phyloP scores from a whole-genome alignment of 306 rosid species.

The Aeschynomene evenia region DNA sequence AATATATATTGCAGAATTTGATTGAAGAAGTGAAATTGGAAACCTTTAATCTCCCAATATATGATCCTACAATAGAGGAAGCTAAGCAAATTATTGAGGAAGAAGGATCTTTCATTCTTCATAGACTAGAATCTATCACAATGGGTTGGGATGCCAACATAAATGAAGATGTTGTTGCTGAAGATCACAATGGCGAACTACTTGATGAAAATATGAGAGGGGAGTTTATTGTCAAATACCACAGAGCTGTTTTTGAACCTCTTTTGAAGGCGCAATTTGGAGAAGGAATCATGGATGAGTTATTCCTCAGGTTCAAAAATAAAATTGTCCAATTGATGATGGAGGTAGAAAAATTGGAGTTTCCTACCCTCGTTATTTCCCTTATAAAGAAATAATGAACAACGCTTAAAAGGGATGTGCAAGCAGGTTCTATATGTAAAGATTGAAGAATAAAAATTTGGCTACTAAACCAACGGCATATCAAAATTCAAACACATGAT shows the following conservation, averaged over 20 bases:
- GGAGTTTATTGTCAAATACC: background rate
- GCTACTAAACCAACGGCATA: too few species aligned
- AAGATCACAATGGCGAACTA: background rate
- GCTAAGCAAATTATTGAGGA: background rate
- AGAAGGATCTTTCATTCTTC: slow-evolving; percentile 19
- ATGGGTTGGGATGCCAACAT: slow-evolving; percentile 19
- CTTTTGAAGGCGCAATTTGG: slow-evolving; percentile 19
- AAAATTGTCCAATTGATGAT: background rate
- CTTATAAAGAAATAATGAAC: too few species aligned
- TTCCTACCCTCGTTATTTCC: background rate
- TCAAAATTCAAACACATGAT: too few species aligned
- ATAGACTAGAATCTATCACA: background rate
- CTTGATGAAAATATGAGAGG: slow-evolving; percentile 11
- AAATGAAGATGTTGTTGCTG: background rate
- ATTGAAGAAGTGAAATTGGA: slow-evolving; percentile 29
- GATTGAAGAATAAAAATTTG: too few species aligned
- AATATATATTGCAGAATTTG: background rate
- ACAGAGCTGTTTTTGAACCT: slow-evolving; percentile 8
- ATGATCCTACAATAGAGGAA: background rate
- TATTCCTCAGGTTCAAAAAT: background rate
- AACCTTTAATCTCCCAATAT: slow-evolving; percentile 2
- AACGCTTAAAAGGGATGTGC: too few species aligned
- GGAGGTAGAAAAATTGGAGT: background rate
- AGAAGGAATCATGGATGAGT: slow-evolving; percentile 14
- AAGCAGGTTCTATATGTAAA: too few species aligned